These are phyloP conservation scores for Dendrothele bispora DNA, from an alignment of 768 basidiomycete genomes.

Conservation along the genomic window DNA sequence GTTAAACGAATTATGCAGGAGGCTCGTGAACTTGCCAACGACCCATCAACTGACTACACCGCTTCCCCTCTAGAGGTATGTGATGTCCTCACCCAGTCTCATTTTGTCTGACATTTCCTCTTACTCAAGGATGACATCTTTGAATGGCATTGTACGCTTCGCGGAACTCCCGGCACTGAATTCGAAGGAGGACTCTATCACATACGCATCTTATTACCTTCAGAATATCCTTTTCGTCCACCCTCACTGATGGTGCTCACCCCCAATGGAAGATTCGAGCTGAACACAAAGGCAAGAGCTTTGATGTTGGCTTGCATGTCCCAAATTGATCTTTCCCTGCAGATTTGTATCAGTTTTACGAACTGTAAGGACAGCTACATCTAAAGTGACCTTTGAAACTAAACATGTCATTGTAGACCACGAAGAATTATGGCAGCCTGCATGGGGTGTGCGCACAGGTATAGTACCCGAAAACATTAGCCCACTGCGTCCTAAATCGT, in stretches of 20 bases:
- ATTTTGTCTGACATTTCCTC: constrained; percentile 5
- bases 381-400: no score
- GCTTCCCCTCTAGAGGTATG: constrained; percentile 79
- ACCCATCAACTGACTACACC: constrained; percentile 83
- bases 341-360: constrained; percentile 95
- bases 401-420: constrained; percentile 76
- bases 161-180: constrained; percentile 85
- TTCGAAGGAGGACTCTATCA: constrained; percentile 97
- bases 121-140: constrained; percentile 83
- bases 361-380: constrained; percentile 84
- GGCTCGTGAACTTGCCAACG: constrained; percentile 82
- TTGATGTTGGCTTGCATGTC: neutral
- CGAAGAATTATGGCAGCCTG: constrained; percentile 96
- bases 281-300: constrained; percentile 82
- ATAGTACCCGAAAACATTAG: neutral
- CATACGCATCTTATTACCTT: constrained; percentile 85
- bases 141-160: constrained; percentile 97
- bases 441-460: constrained; percentile 97
- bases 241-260: constrained; percentile 96
- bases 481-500: constrained; percentile 1
- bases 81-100: constrained; percentile 6
- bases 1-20: constrained; percentile 98
- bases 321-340: constrained; percentile 4
- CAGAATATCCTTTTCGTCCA: constrained; percentile 95
- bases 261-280: constrained; percentile 94